phyloP scores from a whole-genome alignment of 257 asterid genomes.

The Fraxinus quadrangulata region DNA sequence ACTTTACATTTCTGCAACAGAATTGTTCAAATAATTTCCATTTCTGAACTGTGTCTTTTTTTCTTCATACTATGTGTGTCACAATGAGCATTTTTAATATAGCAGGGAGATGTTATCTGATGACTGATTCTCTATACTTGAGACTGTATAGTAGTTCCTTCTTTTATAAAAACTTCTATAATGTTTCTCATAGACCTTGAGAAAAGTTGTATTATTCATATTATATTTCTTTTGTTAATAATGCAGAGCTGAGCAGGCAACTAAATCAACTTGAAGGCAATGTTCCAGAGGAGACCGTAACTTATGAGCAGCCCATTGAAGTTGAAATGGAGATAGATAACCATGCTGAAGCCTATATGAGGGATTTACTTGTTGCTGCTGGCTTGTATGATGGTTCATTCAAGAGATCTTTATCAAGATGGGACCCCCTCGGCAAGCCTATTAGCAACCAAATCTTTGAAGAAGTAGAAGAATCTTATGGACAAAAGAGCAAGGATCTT shows the following conservation, averaged over 20 bases:
- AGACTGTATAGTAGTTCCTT: neutral
- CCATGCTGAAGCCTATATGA: slow-evolving; percentile 67
- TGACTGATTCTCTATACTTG: neutral
- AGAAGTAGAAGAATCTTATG: slow-evolving; percentile 66
- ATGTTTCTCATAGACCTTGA: neutral
- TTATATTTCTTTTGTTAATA: slow-evolving; percentile 9
- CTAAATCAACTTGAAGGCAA: slow-evolving; percentile 67
- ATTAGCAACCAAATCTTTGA: slow-evolving; percentile 71
- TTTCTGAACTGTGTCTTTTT: neutral
- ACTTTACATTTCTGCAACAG: neutral
- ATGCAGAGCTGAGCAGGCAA: slow-evolving; percentile 78
- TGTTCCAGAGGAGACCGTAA: slow-evolving; percentile 43
- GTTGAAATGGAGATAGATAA: slow-evolving; percentile 63
- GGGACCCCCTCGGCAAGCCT: slow-evolving; percentile 84
- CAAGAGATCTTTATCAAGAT: slow-evolving; percentile 58
- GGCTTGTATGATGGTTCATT: slow-evolving; percentile 73
- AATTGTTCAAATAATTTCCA: neutral
- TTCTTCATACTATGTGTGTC: neutral
- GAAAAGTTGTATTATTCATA: neutral
- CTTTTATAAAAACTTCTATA: neutral
- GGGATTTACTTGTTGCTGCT: slow-evolving; percentile 81
- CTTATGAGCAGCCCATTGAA: slow-evolving; percentile 53
- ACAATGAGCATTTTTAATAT: neutral
- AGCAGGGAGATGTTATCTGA: neutral
- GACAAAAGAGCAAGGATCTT: slow-evolving; percentile 39